Base-by-base conservation (phyloP, 257 asterid genomes). In the Phtheirospermum japonicum region DNA sequence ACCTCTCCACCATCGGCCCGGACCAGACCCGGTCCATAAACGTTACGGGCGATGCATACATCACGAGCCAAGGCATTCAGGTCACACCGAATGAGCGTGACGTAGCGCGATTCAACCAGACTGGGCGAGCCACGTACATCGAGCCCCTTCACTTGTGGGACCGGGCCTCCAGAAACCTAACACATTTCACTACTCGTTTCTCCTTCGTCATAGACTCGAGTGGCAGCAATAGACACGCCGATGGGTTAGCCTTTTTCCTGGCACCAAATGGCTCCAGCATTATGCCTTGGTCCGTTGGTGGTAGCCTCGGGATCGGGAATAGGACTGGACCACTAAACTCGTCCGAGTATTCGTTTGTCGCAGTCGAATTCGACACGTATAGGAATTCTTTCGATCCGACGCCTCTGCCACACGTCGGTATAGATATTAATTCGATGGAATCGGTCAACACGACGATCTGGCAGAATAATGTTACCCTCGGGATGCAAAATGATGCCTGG, bases 341-440 rank as follows among this genome's bases (percentile, higher is more conserved):
- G 2, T 8, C 74, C 4, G n/a, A 0, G 26, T 13, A 66, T 10
- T 51, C 81, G 0, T 80, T 78, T 43, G 79, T 78, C 14, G 82
- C 87, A 0, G 68, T 78, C 3, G 87, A 81, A 68, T 82, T 81
- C 33, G 84, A 81, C 64, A 78, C 78, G 14, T 50, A 12, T 4
- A 7, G 2, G 49, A 42, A 42, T 0, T 13, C 0, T 0, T 76
- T 72, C 76, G 88, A 79, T 17, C 79, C 81, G 16, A 2, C 7
- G 0, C 0, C 18, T 0, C 0, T 0, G 14, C 7, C 51, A 9
- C 88, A 42, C 17, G 85, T 79, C 9, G 88, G 85, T 19, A 67
- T 82, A 37, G 65, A 79, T 58, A 7, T 80, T 20, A 74, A 72
- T 26, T 66, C 79, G 4, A 9, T 67, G 66, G 3, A 0, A 0